Evolutionary conservation across 306 rosid genomes (phyloP).

Genomic region (Castanospermum australe): DNA sequence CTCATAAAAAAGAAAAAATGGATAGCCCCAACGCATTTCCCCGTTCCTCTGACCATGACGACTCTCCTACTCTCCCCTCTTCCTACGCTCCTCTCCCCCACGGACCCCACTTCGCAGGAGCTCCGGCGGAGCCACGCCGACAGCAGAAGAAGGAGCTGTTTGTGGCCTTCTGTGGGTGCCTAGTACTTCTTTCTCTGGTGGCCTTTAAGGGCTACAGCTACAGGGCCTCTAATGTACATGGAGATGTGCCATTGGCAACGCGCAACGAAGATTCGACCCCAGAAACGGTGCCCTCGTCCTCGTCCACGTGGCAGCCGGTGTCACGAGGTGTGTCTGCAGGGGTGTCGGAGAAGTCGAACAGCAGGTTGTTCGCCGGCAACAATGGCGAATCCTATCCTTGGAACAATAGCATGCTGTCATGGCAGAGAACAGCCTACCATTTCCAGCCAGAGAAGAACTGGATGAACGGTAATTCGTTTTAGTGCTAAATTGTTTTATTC

Average conservation of each 20-base stretch:
- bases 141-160: conserved; percentile 22
- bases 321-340: conserved; percentile 64
- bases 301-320: conserved; percentile 17
- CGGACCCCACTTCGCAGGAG: conserved; percentile 17
- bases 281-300: conserved; percentile 12
- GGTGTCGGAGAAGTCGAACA: conserved; percentile 74
- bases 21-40: not conserved
- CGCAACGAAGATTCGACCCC: not conserved
- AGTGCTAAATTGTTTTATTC: not conserved
- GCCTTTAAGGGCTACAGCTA: conserved; percentile 31
- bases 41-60: not conserved
- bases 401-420: conserved; percentile 80
- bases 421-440: conserved; percentile 96
- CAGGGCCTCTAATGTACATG: not conserved
- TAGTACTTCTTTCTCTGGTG: conserved; percentile 43
- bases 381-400: conserved; percentile 49
- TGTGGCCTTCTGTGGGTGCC: conserved; percentile 34
- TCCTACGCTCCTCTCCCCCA: conserved; percentile 37
- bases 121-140: not conserved
- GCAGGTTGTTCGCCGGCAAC: conserved; percentile 3
- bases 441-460: conserved; percentile 94
- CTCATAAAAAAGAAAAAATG: conserved; percentile 4
- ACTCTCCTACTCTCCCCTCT: conserved; percentile 14
- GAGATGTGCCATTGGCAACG: not conserved
- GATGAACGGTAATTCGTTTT: conserved; percentile 72